Percentiles rank a stretch among this genome's conserved stretches.
Conservation (phyloP, 2,329 filamentous ascomycete genomes). For the Lachnellula suecica region DNA sequence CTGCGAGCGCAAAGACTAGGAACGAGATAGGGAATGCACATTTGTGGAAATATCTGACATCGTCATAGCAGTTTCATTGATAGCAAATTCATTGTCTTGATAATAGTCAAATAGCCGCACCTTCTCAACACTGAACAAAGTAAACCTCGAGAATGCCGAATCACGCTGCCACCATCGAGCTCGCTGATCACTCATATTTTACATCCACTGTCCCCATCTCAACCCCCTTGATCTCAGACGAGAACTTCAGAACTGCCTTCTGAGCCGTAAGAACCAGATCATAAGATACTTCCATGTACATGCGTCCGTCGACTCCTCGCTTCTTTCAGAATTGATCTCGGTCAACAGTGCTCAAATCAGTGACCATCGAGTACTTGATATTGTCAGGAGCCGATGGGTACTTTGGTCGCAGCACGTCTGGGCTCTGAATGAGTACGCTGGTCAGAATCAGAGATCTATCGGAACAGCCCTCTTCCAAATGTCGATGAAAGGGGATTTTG, state of each 20-base stretch:
- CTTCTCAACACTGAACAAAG: neutral
- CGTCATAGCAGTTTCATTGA: too few species aligned
- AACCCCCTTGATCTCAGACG: neutral
- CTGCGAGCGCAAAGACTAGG: too few species aligned
- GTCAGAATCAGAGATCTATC: conserved; percentile 11
- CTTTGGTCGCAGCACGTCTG: conserved; percentile 4
- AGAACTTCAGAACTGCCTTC: conserved; percentile 8
- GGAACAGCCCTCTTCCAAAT: neutral
- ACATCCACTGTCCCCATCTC: conserved; percentile 3
- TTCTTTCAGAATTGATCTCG: conserved; percentile 2
- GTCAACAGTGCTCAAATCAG: conserved; percentile 13
- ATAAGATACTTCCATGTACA: conserved; percentile 1
- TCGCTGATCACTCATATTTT: conserved; percentile 3
- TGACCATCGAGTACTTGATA: conserved; percentile 7
- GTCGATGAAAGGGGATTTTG: conserved; percentile 15
- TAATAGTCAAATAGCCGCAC: too few species aligned
- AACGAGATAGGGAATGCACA: too few species aligned
- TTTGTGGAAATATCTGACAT: too few species aligned
- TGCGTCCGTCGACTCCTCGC: conserved; percentile 5
- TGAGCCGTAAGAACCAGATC: conserved; percentile 13
- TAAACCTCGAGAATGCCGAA: neutral
- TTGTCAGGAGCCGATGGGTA: neutral
- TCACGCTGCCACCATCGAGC: too few species aligned
- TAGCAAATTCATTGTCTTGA: too few species aligned
- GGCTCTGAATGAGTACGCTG: conserved; percentile 6